These are phyloP conservation scores for Penicillium mononematosum DNA, from an alignment of 495 filamentous ascomycete species.

Conservation along the genomic window DNA sequence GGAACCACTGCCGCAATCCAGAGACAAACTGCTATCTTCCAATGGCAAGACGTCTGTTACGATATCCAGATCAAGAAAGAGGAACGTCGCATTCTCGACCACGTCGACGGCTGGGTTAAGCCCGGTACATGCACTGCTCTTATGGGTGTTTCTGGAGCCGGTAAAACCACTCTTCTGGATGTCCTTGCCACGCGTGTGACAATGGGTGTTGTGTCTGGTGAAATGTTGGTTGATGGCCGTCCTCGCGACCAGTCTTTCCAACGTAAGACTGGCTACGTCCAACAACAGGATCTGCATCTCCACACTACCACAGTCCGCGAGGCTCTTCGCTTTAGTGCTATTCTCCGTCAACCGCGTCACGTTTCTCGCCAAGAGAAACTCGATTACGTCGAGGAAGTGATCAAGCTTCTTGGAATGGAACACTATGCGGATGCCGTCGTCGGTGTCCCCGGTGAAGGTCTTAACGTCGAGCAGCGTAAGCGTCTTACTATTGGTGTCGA, in stretches of 20 bases:
- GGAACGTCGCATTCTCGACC: slow-evolving; percentile 57
- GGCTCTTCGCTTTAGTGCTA: slow-evolving; percentile 78
- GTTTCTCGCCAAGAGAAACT: slow-evolving; percentile 74
- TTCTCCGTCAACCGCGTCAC: slow-evolving; percentile 77
- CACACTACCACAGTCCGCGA: slow-evolving; percentile 81
- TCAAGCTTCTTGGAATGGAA: slow-evolving; percentile 88
- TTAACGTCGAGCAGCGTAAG: slow-evolving; percentile 91
- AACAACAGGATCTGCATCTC: slow-evolving; percentile 93
- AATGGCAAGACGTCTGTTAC: slow-evolving; percentile 80
- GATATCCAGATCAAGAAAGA: slow-evolving; percentile 63
- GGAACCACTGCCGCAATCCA: slow-evolving; percentile 49
- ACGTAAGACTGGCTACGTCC: slow-evolving; percentile 91
- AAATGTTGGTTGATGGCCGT: slow-evolving; percentile 55
- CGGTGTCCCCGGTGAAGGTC: slow-evolving; percentile 53
- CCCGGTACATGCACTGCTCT: slow-evolving; percentile 66
- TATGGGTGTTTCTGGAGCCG: slow-evolving; percentile 64
- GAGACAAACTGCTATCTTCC: slow-evolving; percentile 65
- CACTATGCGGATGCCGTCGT: slow-evolving; percentile 43
- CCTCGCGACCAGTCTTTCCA: slow-evolving; percentile 76
- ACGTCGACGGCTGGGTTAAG: slow-evolving; percentile 65
- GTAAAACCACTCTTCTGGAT: slow-evolving; percentile 68
- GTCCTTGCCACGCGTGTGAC: slow-evolving; percentile 56
- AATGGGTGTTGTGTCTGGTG: slow-evolving; percentile 53
- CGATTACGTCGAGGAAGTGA: slow-evolving; percentile 88
- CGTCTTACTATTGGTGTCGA: slow-evolving; percentile 88